Evolutionary conservation across 352 stramenopile species (phyloP).

Genomic region (Phytophthora crassamura): DNA sequence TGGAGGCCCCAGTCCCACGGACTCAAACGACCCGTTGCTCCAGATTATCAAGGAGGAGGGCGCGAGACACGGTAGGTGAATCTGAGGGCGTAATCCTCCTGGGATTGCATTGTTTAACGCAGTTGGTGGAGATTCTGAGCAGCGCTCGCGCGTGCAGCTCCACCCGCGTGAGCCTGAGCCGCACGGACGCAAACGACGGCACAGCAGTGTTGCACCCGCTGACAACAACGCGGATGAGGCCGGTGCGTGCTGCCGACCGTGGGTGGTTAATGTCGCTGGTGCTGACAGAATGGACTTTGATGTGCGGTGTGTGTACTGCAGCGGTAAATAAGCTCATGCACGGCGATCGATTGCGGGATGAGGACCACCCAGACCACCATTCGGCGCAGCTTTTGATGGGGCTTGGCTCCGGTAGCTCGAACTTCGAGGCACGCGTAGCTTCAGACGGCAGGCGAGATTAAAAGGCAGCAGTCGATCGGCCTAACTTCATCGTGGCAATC

Average conservation of each 20-base stretch:
- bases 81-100: background rate
- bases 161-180: constrained; percentile 2
- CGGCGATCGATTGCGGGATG: constrained; percentile 19
- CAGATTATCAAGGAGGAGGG: constrained; percentile 35
- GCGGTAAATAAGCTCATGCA: constrained; percentile 41
- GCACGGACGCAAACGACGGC: constrained; percentile 26
- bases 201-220: constrained; percentile 34
- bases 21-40: constrained; percentile 20
- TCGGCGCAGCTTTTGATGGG: constrained; percentile 67
- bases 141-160: constrained; percentile 20
- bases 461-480: background rate
- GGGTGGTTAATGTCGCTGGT: background rate
- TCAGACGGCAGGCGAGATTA: constrained; percentile 28
- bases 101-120: constrained; percentile 24
- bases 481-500: constrained; percentile 3
- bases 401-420: constrained; percentile 36
- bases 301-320: constrained; percentile 11
- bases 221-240: constrained; percentile 25
- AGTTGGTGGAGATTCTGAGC: constrained; percentile 36
- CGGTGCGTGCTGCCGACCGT: constrained; percentile 18
- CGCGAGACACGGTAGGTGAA: constrained; percentile 25
- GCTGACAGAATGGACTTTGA: constrained; percentile 18
- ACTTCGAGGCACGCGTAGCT: constrained; percentile 14
- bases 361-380: constrained; percentile 47
- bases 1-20: constrained; percentile 1